Evolutionary conservation across 2,329 filamentous ascomycete genomes (phyloP).

Genomic region (Akanthomyces lecanii): DNA sequence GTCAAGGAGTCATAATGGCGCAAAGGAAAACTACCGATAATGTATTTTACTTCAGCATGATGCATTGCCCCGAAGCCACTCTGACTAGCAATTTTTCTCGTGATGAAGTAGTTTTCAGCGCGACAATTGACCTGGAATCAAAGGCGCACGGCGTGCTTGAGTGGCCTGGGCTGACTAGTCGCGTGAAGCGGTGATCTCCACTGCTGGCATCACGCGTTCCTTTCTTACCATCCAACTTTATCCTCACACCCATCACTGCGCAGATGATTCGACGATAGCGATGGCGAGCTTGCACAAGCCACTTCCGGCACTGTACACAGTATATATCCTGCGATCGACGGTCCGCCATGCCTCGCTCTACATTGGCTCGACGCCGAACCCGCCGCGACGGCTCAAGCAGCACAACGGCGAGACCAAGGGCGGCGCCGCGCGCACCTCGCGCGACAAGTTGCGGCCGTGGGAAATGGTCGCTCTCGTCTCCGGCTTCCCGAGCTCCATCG

Average conservation of each 20-base stretch:
- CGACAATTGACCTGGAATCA: background rate
- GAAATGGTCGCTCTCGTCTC: conserved; percentile 84
- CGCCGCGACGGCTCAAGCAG: conserved; percentile 76
- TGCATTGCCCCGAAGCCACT: too few relatives aligned
- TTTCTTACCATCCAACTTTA: background rate
- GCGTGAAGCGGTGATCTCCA: conserved; percentile 3
- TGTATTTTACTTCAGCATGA: background rate
- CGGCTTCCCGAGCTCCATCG: conserved; percentile 82
- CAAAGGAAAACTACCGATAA: background rate
- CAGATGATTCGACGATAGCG: conserved; percentile 18
- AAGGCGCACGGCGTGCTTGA: too few relatives aligned
- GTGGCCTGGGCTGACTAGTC: background rate
- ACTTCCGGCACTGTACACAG: conserved; percentile 87
- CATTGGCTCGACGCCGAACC: conserved; percentile 88
- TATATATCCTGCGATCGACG: conserved; percentile 85
- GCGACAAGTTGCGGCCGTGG: conserved; percentile 71
- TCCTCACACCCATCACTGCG: background rate
- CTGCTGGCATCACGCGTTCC: background rate
- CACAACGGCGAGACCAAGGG: conserved; percentile 85
- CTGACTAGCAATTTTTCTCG: too few relatives aligned
- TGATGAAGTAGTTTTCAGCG: too few relatives aligned
- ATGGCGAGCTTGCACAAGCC: conserved; percentile 46
- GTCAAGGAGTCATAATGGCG: conserved; percentile 10
- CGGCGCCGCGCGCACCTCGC: conserved; percentile 73
- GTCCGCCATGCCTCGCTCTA: conserved; percentile 70